A percentile compares a stretch with the other conserved stretches of the same genome.
These are phyloP conservation scores for Chaetomiaceae sp. DNA, from an alignment of 2,329 filamentous ascomycete genomes.

Conservation along the genomic window DNA sequence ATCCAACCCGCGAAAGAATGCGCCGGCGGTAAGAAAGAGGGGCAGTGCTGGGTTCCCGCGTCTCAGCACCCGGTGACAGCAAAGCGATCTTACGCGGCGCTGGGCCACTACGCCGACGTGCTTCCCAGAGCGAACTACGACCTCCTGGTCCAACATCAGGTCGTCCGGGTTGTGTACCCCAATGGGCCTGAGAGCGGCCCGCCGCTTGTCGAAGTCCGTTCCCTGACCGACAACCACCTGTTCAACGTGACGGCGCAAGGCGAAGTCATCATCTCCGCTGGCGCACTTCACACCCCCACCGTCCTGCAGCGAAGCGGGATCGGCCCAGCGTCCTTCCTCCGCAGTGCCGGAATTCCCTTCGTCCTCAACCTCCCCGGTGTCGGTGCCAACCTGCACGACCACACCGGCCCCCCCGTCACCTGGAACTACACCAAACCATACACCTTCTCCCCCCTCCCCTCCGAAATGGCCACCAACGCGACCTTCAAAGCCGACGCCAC, in stretches of 20 bases:
- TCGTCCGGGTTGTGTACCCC: constrained; percentile 18
- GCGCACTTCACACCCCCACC: constrained; percentile 36
- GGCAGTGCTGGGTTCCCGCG: constrained; percentile 28
- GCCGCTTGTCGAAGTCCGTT: constrained; percentile 16
- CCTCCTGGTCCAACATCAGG: constrained; percentile 28
- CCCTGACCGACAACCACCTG: constrained; percentile 18
- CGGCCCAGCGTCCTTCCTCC: constrained; percentile 30
- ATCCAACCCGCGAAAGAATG: constrained; percentile 23
- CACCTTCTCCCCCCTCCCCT: constrained; percentile 12
- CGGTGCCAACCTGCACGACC: constrained; percentile 41
- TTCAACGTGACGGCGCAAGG: constrained; percentile 19
- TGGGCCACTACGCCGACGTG: constrained; percentile 28
- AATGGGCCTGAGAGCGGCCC: constrained; percentile 9
- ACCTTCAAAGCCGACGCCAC: constrained; percentile 30
- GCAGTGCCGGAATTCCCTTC: constrained; percentile 41
- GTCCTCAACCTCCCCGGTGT: constrained; percentile 53
- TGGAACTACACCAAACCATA: constrained; percentile 21
- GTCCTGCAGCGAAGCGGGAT: constrained; percentile 39
- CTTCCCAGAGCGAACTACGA: constrained; percentile 19
- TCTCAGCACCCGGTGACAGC: constrained; percentile 27
- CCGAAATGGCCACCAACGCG: constrained; percentile 22
- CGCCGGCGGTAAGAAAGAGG: constrained; percentile 28
- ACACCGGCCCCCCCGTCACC: constrained; percentile 25
- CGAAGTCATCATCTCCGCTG: constrained; percentile 38
- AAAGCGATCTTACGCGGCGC: constrained; percentile 27